Conservation (phyloP, 2,329 filamentous ascomycete species). For the Ceratocystis huliohia region DNA sequence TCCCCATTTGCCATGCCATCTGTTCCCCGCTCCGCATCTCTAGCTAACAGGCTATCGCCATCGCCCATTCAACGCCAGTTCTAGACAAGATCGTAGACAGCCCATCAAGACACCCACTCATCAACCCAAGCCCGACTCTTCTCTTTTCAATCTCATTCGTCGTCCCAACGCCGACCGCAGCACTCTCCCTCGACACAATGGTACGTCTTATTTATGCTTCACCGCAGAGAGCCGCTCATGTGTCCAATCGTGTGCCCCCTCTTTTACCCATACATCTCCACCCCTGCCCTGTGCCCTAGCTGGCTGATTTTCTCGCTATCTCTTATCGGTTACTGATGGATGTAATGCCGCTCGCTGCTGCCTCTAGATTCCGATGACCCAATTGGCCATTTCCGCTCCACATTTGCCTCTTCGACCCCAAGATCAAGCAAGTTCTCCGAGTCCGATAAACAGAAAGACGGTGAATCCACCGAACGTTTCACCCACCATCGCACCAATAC, state of each 20-base stretch:
- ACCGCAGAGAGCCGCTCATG: no score
- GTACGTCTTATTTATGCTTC: neutral
- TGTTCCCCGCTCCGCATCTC: neutral
- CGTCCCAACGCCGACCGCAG: slow-evolving; percentile 10
- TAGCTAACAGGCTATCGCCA: neutral
- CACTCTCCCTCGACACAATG: slow-evolving; percentile 15
- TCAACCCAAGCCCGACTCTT: slow-evolving; percentile 21
- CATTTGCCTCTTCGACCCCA: slow-evolving; percentile 18
- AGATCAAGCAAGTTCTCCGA: slow-evolving; percentile 12
- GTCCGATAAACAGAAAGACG: slow-evolving; percentile 31
- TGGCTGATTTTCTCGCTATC: neutral
- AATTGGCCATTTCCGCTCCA: slow-evolving; percentile 19
- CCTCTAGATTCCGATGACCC: slow-evolving; percentile 15
- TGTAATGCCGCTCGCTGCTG: no score
- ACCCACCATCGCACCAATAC: slow-evolving; percentile 35
- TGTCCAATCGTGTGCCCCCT: neutral
- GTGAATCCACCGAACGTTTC: slow-evolving; percentile 45
- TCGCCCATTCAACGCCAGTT: slow-evolving; percentile 2
- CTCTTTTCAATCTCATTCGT: slow-evolving; percentile 22
- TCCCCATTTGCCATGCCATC: neutral
- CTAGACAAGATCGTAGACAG: slow-evolving; percentile 11
- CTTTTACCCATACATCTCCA: neutral
- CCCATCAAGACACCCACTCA: slow-evolving; percentile 19
- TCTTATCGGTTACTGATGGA: neutral
- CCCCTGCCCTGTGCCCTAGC: neutral